Base-by-base conservation (phyloP, 148 eudicot genomes). In the Gaultheria prostrata region DNA sequence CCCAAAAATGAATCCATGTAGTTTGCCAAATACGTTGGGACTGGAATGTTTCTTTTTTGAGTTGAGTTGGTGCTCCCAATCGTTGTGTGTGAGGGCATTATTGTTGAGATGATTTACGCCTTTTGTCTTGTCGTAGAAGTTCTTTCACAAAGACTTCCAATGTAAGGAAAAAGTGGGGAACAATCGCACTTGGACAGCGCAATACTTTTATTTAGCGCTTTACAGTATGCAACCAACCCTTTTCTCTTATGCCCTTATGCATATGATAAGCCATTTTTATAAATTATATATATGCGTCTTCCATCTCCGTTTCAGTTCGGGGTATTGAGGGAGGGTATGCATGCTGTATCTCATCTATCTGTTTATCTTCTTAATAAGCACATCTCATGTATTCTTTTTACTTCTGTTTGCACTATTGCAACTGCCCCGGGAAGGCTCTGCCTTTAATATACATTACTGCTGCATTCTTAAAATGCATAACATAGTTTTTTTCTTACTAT, bases 381-480 rank as follows among this genome's bases (percentile, higher is more conserved):
- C 46, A 71, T 35, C 3, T 17, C 45, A 33, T 71, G 6, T 71
- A 71, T 71, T 46, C 17, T 35, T 77, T 6, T 15, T 26, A 57
- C 46, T 8, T 26, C 28, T 65, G 26, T 77, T 45, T 24, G 30
- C 21, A 3, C 48, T 35, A 49, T 35, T 51, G 17, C 56, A 35
- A 24, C 59, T 56, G 20, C 28, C 69, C 67, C 9, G 65, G 8
- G 3, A 30, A 7, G 53, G 3, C 24, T 43, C 15, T 13, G 76
- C 46, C 33, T 20, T 48, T 17, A 11, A 80, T 78, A 17, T 61
- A 50, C 0, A 39, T 39, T 39, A 39, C 78, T 74, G 67, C 33
- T 73, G 49, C 65, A 74, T 82, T 46, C 81, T 78, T 79, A 30
- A 72, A 70, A 24, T 82, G 28, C 32, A 53, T 80, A 24, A 17